A percentile compares a stretch with the other conserved stretches of the same genome.
Conservation (phyloP, 2,329 filamentous ascomycete species). For the Paracorniculantispora psalliotae region DNA sequence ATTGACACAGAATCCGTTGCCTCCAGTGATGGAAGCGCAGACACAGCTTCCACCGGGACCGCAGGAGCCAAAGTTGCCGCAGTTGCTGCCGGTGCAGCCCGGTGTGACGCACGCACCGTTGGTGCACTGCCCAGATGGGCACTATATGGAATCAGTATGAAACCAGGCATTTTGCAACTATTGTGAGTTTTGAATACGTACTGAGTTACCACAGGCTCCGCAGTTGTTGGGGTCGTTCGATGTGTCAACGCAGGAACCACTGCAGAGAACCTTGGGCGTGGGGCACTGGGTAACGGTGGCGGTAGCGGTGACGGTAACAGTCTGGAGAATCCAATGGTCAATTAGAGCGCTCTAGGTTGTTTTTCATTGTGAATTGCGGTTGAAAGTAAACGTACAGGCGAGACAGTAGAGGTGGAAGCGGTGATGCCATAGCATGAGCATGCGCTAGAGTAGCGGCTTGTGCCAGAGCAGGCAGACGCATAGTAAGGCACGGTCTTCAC, state of each 20-base stretch:
- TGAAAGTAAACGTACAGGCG: not conserved
- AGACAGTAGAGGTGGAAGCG: slow-evolving; percentile 15
- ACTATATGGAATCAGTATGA: not conserved
- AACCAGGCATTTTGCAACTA: not conserved
- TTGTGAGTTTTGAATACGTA: not conserved
- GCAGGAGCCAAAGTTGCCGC: slow-evolving; percentile 3
- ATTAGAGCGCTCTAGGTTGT: not conserved
- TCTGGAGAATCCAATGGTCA: not conserved
- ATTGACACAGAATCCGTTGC: slow-evolving; percentile 11
- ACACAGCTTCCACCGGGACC: slow-evolving; percentile 7
- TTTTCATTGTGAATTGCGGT: not conserved
- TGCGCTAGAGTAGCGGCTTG: slow-evolving; percentile 21
- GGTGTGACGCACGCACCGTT: slow-evolving; percentile 7
- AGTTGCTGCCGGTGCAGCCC: not conserved
- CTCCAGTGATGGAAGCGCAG: slow-evolving; percentile 9
- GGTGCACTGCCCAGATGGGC: slow-evolving; percentile 6
- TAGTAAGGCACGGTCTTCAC: slow-evolving; percentile 18
- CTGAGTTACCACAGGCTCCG: slow-evolving; percentile 1
- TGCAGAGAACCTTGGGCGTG: slow-evolving; percentile 3
- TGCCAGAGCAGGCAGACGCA: slow-evolving; percentile 21
- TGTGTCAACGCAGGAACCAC: slow-evolving; percentile 6
- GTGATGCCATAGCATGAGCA: slow-evolving; percentile 26
- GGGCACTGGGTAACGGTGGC: not conserved
- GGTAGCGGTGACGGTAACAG: not conserved
- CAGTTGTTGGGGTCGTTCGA: slow-evolving; percentile 8